Evolutionary conservation across 1,284 basidiomycete species (phyloP).

Genomic region (Trichosporon asahii): DNA sequence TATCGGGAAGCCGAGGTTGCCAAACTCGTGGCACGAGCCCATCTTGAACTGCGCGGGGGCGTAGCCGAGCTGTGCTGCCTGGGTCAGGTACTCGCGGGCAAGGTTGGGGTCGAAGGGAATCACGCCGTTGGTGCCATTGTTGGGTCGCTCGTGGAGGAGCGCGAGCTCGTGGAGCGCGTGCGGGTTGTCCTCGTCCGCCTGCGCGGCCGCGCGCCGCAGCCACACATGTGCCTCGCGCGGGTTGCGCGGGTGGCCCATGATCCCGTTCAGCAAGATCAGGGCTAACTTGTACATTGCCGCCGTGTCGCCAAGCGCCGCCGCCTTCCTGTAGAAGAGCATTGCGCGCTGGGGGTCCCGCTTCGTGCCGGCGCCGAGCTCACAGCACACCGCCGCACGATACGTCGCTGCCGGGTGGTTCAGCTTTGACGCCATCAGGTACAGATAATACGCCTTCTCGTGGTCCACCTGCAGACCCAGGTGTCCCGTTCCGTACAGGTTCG

Average conservation of each 20-base stretch:
- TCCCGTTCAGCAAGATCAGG: conserved; percentile 85
- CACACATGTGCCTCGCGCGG: conserved; percentile 89
- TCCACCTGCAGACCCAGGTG: conserved; percentile 91
- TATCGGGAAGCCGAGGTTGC: conserved; percentile 79
- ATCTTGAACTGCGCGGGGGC: conserved; percentile 92
- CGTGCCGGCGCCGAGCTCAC: conserved; percentile 99
- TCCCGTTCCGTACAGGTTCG: conserved; percentile 95
- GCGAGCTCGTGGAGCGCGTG: conserved; percentile 97
- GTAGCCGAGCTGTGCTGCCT: conserved; percentile 91
- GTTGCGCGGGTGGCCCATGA: conserved; percentile 79
- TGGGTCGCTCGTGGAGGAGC: conserved; percentile 72
- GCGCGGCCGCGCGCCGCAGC: conserved; percentile 90
- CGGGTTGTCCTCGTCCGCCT: conserved; percentile 97
- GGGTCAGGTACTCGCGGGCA: conserved; percentile 82
- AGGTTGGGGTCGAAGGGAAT: conserved; percentile 57
- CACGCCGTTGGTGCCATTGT: conserved; percentile 34
- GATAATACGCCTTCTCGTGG: conserved; percentile 94
- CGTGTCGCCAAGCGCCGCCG: conserved; percentile 91
- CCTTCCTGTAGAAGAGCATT: conserved; percentile 93
- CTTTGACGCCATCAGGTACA: conserved; percentile 97
- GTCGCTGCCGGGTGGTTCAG: conserved; percentile 93
- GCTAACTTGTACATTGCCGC: conserved; percentile 99
- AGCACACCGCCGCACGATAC: conserved; percentile 97
- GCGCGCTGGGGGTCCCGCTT: conserved; percentile 81
- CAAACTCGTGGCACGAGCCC: conserved; percentile 93